Percentiles rank a stretch among this genome's conserved stretches.
Evolutionary conservation across 176 grass and related monocot species (phyloP).

Genomic region (Carex kokanica): DNA sequence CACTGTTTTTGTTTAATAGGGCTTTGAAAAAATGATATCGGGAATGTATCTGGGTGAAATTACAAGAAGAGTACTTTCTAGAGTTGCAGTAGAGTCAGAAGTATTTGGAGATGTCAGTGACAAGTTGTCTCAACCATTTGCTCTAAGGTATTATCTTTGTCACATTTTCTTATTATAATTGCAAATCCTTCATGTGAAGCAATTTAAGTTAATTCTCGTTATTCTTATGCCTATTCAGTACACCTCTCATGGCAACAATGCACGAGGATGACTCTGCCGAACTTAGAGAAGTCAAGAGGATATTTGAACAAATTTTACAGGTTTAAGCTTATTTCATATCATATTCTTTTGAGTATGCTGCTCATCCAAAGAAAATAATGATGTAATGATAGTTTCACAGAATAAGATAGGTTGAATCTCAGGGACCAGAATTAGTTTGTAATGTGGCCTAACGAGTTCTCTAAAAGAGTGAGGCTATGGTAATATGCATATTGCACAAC

Average conservation of each 20-base stretch:
- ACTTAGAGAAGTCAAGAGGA: slow-evolving; percentile 71
- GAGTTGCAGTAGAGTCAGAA: slow-evolving; percentile 64
- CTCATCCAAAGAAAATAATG: neutral
- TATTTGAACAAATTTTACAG: slow-evolving; percentile 59
- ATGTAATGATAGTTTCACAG: neutral
- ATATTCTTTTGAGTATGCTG: neutral
- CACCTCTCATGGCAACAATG: slow-evolving; percentile 69
- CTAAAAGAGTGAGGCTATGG: no score
- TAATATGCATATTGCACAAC: no score
- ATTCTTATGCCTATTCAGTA: slow-evolving; percentile 37
- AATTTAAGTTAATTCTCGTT: neutral
- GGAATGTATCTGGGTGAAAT: slow-evolving; percentile 94
- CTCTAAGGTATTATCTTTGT: slow-evolving; percentile 55
- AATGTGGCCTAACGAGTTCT: neutral
- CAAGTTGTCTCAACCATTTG: slow-evolving; percentile 57
- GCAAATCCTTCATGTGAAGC: neutral
- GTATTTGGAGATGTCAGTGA: slow-evolving; percentile 56
- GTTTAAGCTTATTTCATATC: slow-evolving; percentile 24
- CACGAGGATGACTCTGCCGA: slow-evolving; percentile 75
- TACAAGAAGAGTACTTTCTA: slow-evolving; percentile 63
- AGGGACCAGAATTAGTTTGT: neutral
- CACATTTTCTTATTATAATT: neutral
- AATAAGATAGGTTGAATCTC: neutral
- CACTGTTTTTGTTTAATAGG: slow-evolving; percentile 37
- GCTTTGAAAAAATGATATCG: slow-evolving; percentile 98